phyloP scores from a whole-genome alignment of 1,139 yeast species.

The Sugiyamaella japonica region DNA sequence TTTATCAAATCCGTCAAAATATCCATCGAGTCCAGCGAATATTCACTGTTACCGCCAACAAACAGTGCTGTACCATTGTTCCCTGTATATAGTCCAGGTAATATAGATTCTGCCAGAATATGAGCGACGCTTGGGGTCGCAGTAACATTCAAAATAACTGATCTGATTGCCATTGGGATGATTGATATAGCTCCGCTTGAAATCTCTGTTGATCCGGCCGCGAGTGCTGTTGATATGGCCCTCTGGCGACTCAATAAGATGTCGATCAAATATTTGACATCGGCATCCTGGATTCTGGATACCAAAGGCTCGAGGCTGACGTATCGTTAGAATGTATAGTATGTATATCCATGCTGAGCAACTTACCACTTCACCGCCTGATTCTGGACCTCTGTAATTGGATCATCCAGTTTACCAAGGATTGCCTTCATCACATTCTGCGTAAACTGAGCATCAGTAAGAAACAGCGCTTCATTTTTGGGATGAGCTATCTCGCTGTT shows the following conservation, averaged over 20 bases:
- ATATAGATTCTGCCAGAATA: constrained; percentile 39
- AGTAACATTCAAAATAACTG: constrained; percentile 50
- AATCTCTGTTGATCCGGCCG: constrained; percentile 12
- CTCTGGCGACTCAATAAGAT: constrained; percentile 18
- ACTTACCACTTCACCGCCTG: constrained; percentile 65
- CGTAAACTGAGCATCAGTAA: constrained; percentile 36
- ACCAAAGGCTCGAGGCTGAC: constrained; percentile 44
- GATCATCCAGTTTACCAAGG: constrained; percentile 58
- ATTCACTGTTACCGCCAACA: constrained; percentile 33
- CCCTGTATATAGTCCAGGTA: constrained; percentile 29
- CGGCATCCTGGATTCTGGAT: constrained; percentile 28
- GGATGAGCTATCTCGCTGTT: constrained; percentile 47
- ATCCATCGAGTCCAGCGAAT: constrained; percentile 62
- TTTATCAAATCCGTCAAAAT: constrained; percentile 59
- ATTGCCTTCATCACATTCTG: constrained; percentile 50
- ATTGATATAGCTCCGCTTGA: constrained; percentile 44
- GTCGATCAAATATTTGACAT: constrained; percentile 28
- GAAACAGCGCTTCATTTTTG: constrained; percentile 36
- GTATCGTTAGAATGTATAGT: neutral
- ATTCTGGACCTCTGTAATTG: constrained; percentile 73
- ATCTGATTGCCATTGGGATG: constrained; percentile 68
- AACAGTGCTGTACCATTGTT: constrained; percentile 25
- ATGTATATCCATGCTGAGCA: neutral
- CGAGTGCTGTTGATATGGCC: constrained; percentile 18
- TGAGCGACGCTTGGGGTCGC: constrained; percentile 38